Evolutionary conservation across 1,139 yeast species (phyloP), one percentile per base, ranked within the genome.

Genomic region (Yamadazyma epiphylla): DNA sequence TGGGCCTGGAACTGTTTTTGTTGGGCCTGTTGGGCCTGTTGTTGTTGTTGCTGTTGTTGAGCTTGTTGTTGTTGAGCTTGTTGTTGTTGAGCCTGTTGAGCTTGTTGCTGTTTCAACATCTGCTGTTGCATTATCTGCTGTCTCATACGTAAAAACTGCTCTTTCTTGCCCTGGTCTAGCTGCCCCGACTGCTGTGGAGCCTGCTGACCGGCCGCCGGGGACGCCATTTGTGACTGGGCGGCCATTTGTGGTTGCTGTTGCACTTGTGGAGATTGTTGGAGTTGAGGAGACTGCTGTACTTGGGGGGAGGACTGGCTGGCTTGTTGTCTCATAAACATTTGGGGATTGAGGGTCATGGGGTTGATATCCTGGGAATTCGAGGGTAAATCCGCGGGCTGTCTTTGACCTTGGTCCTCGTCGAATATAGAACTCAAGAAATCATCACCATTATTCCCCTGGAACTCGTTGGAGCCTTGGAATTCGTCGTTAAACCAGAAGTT

Each of bases 401-500:
- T 27, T 26, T 44, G 46, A n/a, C 46, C 53, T 28, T 41, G 49
- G 25, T 43, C 44, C 24, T 51, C 60, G 34, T 62, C 66, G 41
- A 66, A 64, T 26, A 66, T 56, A 15, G 60, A 56, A 39, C 51
- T 56, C 36, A 64, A 48, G 42, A 64, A 62, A 28, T 61, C 70
- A 32, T 60, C 69, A 2, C 42, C 45, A 16, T 48, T 51, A 20
- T 39, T 43, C 25, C 43, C 46, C 33, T 40, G 53, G 37, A 63
- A 62, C 33, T 65, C 69, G 36, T 51, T 55, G 9, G 20, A 17
- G 10, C 20, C 20, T 17, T 17, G 20, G 20, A 17, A 17, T 17
- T 17, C 20, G 33, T 65, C 72, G 48, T 64, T 64, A 44, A 65
- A 57, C 70, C 73, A 67, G 46, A 59, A 60, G 46, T 57, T 61